Conservation (phyloP, 805 yeast genomes). For the Millerago galiae region DNA sequence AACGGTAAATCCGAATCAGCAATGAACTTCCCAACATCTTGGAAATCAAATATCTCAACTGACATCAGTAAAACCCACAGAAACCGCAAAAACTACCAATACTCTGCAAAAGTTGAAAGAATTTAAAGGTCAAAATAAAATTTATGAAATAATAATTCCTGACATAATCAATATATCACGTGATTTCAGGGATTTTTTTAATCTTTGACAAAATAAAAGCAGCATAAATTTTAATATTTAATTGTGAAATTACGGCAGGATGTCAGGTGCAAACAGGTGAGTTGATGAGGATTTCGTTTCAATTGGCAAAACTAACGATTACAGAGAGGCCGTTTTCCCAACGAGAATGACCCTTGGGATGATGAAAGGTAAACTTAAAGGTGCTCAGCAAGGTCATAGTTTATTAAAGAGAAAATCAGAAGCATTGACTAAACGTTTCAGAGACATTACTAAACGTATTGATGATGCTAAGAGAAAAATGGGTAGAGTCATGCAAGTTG, state of each 20-base stretch:
- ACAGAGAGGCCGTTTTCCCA: constrained; percentile 92
- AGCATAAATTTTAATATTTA: neutral
- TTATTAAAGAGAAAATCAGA: constrained; percentile 92
- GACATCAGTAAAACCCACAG: no score
- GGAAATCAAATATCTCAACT: neutral
- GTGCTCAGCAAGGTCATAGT: constrained; percentile 95
- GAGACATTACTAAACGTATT: constrained; percentile 90
- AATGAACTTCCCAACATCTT: constrained; percentile 3
- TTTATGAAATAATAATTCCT: no score
- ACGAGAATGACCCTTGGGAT: constrained; percentile 95
- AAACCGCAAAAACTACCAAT: no score
- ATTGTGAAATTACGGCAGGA: neutral
- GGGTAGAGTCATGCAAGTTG: constrained; percentile 98
- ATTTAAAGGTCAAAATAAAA: no score
- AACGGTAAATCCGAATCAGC: constrained; percentile 31
- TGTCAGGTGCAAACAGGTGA: constrained; percentile 22
- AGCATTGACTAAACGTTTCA: constrained; percentile 91
- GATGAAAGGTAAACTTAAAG: constrained; percentile 94
- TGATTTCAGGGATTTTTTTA: neutral
- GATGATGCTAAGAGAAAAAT: constrained; percentile 87
- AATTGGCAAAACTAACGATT: neutral
- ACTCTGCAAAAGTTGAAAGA: no score
- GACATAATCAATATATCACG: neutral
- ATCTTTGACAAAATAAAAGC: no score
- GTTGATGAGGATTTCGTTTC: constrained; percentile 1